Base-by-base conservation (phyloP, 495 filamentous ascomycete genomes). In the Stereocaulon alpinum region DNA sequence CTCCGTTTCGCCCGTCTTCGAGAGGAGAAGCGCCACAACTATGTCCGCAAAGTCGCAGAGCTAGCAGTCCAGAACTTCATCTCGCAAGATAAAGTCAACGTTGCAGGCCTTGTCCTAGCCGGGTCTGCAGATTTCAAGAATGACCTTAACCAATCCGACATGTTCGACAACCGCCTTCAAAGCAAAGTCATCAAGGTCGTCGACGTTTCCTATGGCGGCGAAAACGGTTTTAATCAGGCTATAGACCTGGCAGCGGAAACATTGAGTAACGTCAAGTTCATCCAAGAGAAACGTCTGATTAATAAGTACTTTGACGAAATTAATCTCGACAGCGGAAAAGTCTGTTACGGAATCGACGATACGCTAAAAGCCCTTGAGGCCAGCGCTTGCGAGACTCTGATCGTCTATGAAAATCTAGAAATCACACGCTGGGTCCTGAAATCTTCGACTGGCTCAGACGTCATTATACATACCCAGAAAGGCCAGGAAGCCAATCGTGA, bases 71-170 rank as follows among this genome's bases (percentile, higher is more conserved):
- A 98, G 74, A 96, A 96, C 71, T 98, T 91, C 71, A 97, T 98
- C 73, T 94, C 90, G 63, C 86, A 86, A 70, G 93, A 98, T 76
- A 97, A 97, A 77, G 86, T 93, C 74, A 98, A 98, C 70, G 91
- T 96, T 34, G 90, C 86, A 53, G 94, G 93, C 64, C 71, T 98
- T 57, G 93, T 98, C 68, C 77, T 98, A 56, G 93, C 93, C 57
- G 93, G 93, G 73, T 96, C 92, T 27, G 93, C 93, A 63, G 93
- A 98, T 76, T 98, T 98, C 83, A 98, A 97, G 80, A 97, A 95
- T 74, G 93, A 98, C 65, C 79, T 98, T 12, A 96, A 96, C 73
- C 89, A 92, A 67, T 96, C 91, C 50, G 93, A 97, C 73, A 81
- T 98, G 82, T 98, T 98, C 71, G 93, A 98, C 72, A 76, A 81